Evolutionary conservation across 2,329 filamentous ascomycete genomes (phyloP).

Genomic region (Calycina marina): DNA sequence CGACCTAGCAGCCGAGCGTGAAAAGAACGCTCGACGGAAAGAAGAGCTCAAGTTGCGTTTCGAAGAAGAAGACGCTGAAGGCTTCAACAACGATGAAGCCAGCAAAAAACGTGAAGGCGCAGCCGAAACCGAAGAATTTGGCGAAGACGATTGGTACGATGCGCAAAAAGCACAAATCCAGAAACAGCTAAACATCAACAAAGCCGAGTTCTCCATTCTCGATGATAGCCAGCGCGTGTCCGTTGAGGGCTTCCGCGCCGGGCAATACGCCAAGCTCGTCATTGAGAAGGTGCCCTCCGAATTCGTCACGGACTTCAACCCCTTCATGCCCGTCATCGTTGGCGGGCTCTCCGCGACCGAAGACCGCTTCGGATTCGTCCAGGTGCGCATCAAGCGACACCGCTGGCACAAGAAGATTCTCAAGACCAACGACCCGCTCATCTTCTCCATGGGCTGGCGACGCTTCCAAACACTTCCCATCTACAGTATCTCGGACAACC

Average conservation of each 20-base stretch:
- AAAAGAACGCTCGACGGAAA: constrained; percentile 79
- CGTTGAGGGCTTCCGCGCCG: constrained; percentile 82
- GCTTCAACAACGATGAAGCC: constrained; percentile 80
- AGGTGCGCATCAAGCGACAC: constrained; percentile 92
- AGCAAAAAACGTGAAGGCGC: constrained; percentile 56
- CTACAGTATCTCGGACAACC: constrained; percentile 88
- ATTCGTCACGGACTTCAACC: constrained; percentile 71
- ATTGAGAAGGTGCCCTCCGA: constrained; percentile 82
- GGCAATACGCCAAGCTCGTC: constrained; percentile 84
- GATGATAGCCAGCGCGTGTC: constrained; percentile 71
- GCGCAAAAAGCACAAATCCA: constrained; percentile 87
- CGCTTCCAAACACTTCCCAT: constrained; percentile 86
- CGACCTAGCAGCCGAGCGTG: constrained; percentile 74
- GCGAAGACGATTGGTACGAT: constrained; percentile 98
- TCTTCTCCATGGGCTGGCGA: constrained; percentile 93
- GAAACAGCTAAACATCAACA: constrained; percentile 95
- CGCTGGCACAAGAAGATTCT: constrained; percentile 99
- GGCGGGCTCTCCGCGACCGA: constrained; percentile 89
- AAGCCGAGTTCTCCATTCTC: constrained; percentile 75
- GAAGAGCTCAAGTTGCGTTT: constrained; percentile 91
- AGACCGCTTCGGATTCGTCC: constrained; percentile 88
- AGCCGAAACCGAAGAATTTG: constrained; percentile 62
- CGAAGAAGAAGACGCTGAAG: constrained; percentile 95
- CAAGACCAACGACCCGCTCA: constrained; percentile 93
- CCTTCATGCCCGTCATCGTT: constrained; percentile 70